These are phyloP conservation scores for Phaeoacremonium minimum DNA, from an alignment of 2,329 filamentous ascomycete genomes.

Conservation along the genomic window DNA sequence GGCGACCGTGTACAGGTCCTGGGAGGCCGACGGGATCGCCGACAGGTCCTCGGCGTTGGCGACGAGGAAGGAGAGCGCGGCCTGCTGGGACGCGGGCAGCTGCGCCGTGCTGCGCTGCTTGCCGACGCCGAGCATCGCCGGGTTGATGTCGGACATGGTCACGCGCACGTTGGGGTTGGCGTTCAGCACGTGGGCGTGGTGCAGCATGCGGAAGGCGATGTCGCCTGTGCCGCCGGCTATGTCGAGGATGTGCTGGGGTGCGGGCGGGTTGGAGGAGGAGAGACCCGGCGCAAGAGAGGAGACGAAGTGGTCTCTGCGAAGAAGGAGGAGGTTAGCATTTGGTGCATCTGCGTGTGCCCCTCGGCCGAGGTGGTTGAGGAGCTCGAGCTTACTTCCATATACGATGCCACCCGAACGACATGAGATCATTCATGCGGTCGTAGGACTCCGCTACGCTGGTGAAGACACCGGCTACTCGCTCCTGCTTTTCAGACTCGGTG, in stretches of 20 bases:
- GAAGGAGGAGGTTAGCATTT: conserved; percentile 6
- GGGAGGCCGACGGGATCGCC: conserved; percentile 60
- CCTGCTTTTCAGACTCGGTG: conserved; percentile 70
- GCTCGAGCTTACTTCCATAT: conserved; percentile 69
- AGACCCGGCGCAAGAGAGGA: conserved; percentile 81
- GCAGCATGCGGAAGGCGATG: conserved; percentile 93
- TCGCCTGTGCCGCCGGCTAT: conserved; percentile 96
- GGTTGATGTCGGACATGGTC: conserved; percentile 94
- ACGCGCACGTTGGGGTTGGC: conserved; percentile 76
- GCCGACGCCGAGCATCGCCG: conserved; percentile 88
- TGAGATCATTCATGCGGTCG: conserved; percentile 98
- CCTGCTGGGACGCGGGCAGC: conserved; percentile 51
- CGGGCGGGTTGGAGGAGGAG: conserved; percentile 34
- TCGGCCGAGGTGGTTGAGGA: neutral
- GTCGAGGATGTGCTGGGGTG: conserved; percentile 75
- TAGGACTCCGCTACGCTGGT: conserved; percentile 92
- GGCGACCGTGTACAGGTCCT: conserved; percentile 95
- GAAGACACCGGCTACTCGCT: conserved; percentile 79
- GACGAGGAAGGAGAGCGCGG: conserved; percentile 70
- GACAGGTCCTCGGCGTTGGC: conserved; percentile 82
- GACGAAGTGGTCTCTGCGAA: conserved; percentile 79
- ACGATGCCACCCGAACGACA: conserved; percentile 95
- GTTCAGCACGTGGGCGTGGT: conserved; percentile 79
- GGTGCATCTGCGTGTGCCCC: neutral
- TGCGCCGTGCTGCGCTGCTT: conserved; percentile 65